Evolutionary conservation across 441 rosid species (phyloP), one percentile per base, ranked within the genome.

Genomic region (Francoa sonchifolia): DNA sequence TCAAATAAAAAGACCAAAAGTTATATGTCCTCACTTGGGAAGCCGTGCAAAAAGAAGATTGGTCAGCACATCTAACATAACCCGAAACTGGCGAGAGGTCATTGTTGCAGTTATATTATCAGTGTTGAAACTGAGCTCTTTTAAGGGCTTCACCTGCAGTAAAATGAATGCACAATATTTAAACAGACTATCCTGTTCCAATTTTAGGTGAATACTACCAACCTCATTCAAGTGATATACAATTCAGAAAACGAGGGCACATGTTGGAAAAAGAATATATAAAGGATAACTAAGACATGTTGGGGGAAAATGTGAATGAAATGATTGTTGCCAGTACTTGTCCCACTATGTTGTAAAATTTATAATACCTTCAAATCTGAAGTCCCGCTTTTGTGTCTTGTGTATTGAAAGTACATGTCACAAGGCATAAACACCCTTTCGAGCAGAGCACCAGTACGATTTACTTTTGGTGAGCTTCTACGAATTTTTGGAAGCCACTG

Each of bases 21-120:
- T 41, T 35, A 39, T 48, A 44, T 38, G 57, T 68, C 48, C 94
- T 77, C 58, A 93, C 99, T 84, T 93, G 68, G 99, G 99, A 56
- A 61, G 88, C 56, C 97, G 74, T 20, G 95, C 97, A 72, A 93
- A 93, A 57, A 93, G 96, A 57, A 93, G 97, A 66, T 88, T 88
- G 22, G 85, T 79, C 83, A 93, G 61, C 58, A 93, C 99, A 68
- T 88, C 96, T 65, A 77, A 62, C 97, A 93, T 84, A 55, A 93
- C 96, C 52, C 84, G 97, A 67, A 88, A 93, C 56, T 93, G 99
- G 32, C 96, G 93, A 53, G 99, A 84, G 17, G 99, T 93, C 99
- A 93, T 93, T 40, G 96, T 63, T 42, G 99, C 99, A 17, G 74
- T 74, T 74, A 93, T 88, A 52, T 82, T 74, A 36, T 49, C 72